Evolutionary conservation across 192 early-diverging fungal species (phyloP).

Genomic region (Umbelopsis isabellina): DNA sequence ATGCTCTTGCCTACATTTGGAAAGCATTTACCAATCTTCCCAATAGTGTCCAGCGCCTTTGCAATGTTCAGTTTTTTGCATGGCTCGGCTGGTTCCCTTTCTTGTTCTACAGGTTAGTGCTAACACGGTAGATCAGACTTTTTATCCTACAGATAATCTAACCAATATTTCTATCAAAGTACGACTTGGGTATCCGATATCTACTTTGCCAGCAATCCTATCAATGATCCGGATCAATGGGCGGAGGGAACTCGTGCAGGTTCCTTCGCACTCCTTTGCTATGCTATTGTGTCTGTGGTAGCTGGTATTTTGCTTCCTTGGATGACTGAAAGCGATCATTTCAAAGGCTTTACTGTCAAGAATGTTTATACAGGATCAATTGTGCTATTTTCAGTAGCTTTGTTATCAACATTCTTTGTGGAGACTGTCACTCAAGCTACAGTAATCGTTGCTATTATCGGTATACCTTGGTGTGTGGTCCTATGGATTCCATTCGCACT

Average conservation of each 20-base stretch:
- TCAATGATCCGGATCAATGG: slow-evolving; percentile 22
- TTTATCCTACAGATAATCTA: neutral
- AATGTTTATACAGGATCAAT: slow-evolving; percentile 77
- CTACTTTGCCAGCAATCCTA: slow-evolving; percentile 33
- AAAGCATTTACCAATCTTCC: slow-evolving; percentile 69
- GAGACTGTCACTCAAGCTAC: slow-evolving; percentile 61
- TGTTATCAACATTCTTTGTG: slow-evolving; percentile 71
- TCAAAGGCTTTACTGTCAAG: slow-evolving; percentile 42
- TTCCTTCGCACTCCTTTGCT: slow-evolving; percentile 82
- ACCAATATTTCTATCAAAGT: slow-evolving; percentile 24
- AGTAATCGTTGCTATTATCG: slow-evolving; percentile 69
- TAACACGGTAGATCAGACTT: slow-evolving; percentile 18
- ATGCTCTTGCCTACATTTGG: slow-evolving; percentile 54
- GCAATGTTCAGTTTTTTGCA: slow-evolving; percentile 90
- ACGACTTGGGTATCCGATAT: slow-evolving; percentile 71
- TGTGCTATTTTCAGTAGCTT: slow-evolving; percentile 63
- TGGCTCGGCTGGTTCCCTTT: slow-evolving; percentile 99
- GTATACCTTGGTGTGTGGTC: slow-evolving; percentile 87
- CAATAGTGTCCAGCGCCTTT: slow-evolving; percentile 70
- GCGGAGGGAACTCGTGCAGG: slow-evolving; percentile 75
- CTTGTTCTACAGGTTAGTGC: slow-evolving; percentile 81
- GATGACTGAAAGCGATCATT: slow-evolving; percentile 40
- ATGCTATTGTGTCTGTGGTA: slow-evolving; percentile 73
- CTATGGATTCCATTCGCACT: slow-evolving; percentile 95
- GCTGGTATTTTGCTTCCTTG: slow-evolving; percentile 62